Percentiles rank a stretch among this genome's conserved stretches.
phyloP scores from a whole-genome alignment of 2,329 filamentous ascomycete genomes.

The Penicillium sp. region DNA sequence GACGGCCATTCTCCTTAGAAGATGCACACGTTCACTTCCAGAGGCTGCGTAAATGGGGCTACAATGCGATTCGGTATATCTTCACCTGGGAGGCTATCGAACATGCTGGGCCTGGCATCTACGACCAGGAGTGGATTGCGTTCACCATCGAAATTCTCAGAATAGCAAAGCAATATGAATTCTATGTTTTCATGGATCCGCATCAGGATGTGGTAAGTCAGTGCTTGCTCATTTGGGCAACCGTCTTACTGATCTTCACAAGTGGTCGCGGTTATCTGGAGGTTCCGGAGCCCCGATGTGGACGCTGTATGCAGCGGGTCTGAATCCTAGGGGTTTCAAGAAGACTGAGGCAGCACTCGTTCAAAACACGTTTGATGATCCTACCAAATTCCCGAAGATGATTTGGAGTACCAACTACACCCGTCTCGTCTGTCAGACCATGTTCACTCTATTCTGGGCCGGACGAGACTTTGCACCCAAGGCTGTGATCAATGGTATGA shows the following conservation, averaged over 20 bases:
- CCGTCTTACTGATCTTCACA: slow-evolving; percentile 25
- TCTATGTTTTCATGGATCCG: slow-evolving; percentile 97
- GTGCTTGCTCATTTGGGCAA: neutral
- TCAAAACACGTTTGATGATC: slow-evolving; percentile 86
- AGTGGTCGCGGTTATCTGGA: slow-evolving; percentile 92
- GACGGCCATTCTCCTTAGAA: slow-evolving; percentile 73
- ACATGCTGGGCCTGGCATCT: slow-evolving; percentile 79
- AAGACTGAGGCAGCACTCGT: slow-evolving; percentile 88
- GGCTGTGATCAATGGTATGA: slow-evolving; percentile 87
- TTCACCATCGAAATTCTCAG: slow-evolving; percentile 83
- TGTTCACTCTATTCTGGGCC: slow-evolving; percentile 92
- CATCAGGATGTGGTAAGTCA: slow-evolving; percentile 86
- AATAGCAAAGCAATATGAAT: slow-evolving; percentile 80
- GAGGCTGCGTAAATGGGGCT: slow-evolving; percentile 79
- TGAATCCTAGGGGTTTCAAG: slow-evolving; percentile 80
- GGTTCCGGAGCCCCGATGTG: slow-evolving; percentile 96
- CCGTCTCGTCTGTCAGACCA: slow-evolving; percentile 76
- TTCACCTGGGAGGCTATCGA: slow-evolving; percentile 99
- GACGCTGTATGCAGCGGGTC: slow-evolving; percentile 90
- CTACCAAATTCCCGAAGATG: slow-evolving; percentile 91
- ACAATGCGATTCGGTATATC: slow-evolving; percentile 92
- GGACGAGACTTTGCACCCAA: slow-evolving; percentile 91
- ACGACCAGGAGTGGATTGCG: slow-evolving; percentile 89
- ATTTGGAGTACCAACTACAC: slow-evolving; percentile 98
- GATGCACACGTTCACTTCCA: slow-evolving; percentile 85